phyloP scores from a whole-genome alignment of 352 stramenopile genomes.

The Phytophthora pluvialis region DNA sequence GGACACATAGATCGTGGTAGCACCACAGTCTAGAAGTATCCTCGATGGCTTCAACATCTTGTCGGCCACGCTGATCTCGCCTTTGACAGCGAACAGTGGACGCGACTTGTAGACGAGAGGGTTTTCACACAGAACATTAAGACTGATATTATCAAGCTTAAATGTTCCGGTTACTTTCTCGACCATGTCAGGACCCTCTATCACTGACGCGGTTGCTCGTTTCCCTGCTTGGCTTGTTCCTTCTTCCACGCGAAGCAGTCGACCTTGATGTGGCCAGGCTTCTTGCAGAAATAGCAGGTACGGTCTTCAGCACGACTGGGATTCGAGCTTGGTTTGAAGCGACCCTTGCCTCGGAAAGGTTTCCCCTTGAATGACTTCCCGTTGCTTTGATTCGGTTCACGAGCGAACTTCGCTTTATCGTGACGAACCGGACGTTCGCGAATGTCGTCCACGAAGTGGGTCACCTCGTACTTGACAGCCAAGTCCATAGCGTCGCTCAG shows the following conservation, averaged over 20 bases:
- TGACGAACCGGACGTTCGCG: too few species aligned
- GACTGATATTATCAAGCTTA: slow-evolving; percentile 7
- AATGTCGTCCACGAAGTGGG: too few species aligned
- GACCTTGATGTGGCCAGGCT: slow-evolving; percentile 3
- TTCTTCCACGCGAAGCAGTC: slow-evolving; percentile 7
- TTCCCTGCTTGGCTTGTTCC: not conserved
- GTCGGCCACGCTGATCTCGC: too few species aligned
- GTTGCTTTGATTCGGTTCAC: too few species aligned
- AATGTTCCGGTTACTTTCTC: slow-evolving; percentile 5
- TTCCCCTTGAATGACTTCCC: too few species aligned
- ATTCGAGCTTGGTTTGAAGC: slow-evolving; percentile 9
- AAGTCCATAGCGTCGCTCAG: not conserved
- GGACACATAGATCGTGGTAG: slow-evolving; percentile 6
- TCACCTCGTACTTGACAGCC: not conserved
- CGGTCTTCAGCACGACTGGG: not conserved
- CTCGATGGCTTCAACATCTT: too few species aligned
- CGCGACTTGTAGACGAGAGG: slow-evolving; percentile 8
- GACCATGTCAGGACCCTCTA: slow-evolving; percentile 1
- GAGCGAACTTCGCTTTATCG: too few species aligned
- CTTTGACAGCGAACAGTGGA: too few species aligned
- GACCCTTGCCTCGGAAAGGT: not conserved
- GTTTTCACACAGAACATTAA: slow-evolving; percentile 19
- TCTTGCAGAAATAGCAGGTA: slow-evolving; percentile 12
- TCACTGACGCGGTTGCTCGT: too few species aligned
- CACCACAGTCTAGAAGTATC: not conserved